Evolutionary conservation across 2,329 filamentous ascomycete genomes (phyloP), one percentile per base, ranked within the genome.

Genomic region (Xylariaceae sp.): DNA sequence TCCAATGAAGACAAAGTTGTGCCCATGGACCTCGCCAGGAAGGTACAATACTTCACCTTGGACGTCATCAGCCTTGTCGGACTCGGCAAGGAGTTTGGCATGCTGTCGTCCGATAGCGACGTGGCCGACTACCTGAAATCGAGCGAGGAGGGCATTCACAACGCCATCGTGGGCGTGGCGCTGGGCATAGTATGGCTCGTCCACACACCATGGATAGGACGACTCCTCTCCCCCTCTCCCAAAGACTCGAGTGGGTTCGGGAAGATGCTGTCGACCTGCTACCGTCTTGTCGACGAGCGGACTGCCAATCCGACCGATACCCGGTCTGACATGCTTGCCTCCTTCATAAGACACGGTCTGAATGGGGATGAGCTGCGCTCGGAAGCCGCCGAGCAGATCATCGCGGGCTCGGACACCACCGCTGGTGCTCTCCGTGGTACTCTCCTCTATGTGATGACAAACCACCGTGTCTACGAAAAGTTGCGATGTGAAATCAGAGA

Each of bases 331-430:
- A 57, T 58, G 55, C 41, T 58, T 5, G 45, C 52, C 2, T 53
- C 48, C 1, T 58, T 55, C 16, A 39, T 56, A 13, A 39, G 43
- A 9, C 45, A 56, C 17, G 51, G 52, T 0, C 12, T 58, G 4
- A 18, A 3, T 2, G 49, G 43, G 6, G 37, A 46, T 5, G 46
- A 56, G 10, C 36, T 59, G 5, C 7, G 53, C 43, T 43, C 54
- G 5, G 59, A 63, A 29, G 50, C 58, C 18, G 53, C 57, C 1
- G 47, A 63, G 0, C 52, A 62, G 19, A 57, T 63, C 36, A 58
- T 68, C 2, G 74, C 72, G 0, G 75, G 74, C 2, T 70, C 71
- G 1, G 74, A 78, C 40, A 76, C 72, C 1, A 71, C 70, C 0
- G 66, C 70, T 0, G 67, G 63, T 0, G 65, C 64, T 0, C 56